Percentiles rank a stretch among this genome's conserved stretches.
Evolutionary conservation across 2,329 filamentous ascomycete genomes (phyloP).

Genomic region (Cadophora sp.): DNA sequence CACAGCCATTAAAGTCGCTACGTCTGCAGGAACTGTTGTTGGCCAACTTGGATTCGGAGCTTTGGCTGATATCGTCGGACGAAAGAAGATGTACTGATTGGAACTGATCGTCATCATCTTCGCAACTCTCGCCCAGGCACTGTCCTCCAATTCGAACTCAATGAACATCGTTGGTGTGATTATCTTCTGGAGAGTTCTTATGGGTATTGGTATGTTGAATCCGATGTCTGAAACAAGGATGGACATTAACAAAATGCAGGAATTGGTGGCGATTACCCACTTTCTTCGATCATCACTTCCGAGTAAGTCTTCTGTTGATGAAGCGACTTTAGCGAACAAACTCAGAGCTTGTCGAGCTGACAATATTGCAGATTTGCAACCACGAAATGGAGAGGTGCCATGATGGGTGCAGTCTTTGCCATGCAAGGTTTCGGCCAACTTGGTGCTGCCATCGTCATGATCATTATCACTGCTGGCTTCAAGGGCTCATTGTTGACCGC

Average conservation of each 20-base stretch:
- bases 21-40: slow-evolving; percentile 81
- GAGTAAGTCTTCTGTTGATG: slow-evolving; percentile 67
- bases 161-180: slow-evolving; percentile 70
- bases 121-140: slow-evolving; percentile 74
- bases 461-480: slow-evolving; percentile 77
- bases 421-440: slow-evolving; percentile 89
- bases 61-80: slow-evolving; percentile 78
- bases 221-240: slow-evolving; percentile 48
- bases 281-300: slow-evolving; percentile 84
- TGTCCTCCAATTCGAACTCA: slow-evolving; percentile 67
- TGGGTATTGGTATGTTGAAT: slow-evolving; percentile 50
- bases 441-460: slow-evolving; percentile 74
- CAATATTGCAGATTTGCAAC: slow-evolving; percentile 80
- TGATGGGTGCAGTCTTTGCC: slow-evolving; percentile 87
- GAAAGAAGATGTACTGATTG: slow-evolving; percentile 80
- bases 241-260: slow-evolving; percentile 56
- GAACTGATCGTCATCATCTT: slow-evolving; percentile 84
- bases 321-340: not conserved
- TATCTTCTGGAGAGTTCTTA: slow-evolving; percentile 83
- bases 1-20: slow-evolving; percentile 85
- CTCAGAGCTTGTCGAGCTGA: slow-evolving; percentile 78
- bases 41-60: slow-evolving; percentile 83
- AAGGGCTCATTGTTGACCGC: slow-evolving; percentile 65
- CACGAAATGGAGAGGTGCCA: slow-evolving; percentile 83
- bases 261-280: slow-evolving; percentile 80